Percentiles rank a stretch among this genome's conserved stretches.
phyloP scores from a whole-genome alignment of 2,329 filamentous ascomycete genomes.

The Colletotrichum orchidophilum region DNA sequence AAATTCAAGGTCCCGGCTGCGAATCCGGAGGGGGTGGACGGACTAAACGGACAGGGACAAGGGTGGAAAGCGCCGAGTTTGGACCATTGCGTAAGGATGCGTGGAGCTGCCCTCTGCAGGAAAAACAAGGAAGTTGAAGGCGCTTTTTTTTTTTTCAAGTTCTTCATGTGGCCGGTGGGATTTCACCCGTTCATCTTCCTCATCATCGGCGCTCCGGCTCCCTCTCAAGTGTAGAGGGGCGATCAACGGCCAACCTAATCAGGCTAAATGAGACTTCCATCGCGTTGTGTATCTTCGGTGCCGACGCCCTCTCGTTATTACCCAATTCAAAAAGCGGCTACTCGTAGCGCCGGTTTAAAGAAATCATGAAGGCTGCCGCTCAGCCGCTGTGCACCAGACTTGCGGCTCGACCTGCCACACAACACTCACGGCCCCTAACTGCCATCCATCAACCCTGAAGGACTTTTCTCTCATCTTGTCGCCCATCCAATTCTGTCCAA shows the following conservation, averaged over 20 bases:
- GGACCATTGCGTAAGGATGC: background rate
- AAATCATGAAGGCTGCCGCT: background rate
- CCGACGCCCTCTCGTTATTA: background rate
- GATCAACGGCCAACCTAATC: background rate
- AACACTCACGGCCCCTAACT: background rate
- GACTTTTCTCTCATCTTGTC: background rate
- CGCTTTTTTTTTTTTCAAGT: background rate
- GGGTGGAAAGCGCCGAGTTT: slow-evolving; percentile 14
- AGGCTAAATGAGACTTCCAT: background rate
- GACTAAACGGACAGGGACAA: slow-evolving; percentile 7
- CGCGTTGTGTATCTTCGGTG: background rate
- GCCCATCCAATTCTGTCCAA: background rate
- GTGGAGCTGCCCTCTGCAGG: slow-evolving; percentile 10
- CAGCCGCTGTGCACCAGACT: background rate
- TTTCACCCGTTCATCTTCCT: background rate
- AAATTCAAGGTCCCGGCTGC: slow-evolving; percentile 1
- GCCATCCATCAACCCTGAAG: background rate
- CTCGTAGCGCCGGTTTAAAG: background rate
- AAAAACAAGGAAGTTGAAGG: slow-evolving; percentile 26
- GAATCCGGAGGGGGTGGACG: slow-evolving; percentile 13
- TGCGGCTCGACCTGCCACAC: slow-evolving; percentile 20
- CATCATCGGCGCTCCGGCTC: slow-evolving; percentile 10
- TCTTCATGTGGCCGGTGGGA: background rate
- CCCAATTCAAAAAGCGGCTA: background rate
- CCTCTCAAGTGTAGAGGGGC: background rate